Conservation (phyloP, 164 flowering plant genomes). For the Berberis thunbergii region DNA sequence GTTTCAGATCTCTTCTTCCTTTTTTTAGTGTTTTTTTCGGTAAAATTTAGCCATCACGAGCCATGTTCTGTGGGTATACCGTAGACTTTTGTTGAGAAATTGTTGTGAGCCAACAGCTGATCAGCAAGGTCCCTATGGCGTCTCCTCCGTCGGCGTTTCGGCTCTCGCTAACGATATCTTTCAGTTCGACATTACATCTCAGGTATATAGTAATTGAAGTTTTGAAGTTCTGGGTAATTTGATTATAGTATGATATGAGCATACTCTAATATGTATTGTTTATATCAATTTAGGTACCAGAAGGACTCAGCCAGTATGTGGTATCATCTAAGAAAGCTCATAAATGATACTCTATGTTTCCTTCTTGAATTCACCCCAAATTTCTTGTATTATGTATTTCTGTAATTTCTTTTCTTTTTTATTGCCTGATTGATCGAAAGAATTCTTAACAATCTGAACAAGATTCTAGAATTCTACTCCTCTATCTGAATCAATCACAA, state of each 20-base stretch:
- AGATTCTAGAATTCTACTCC: no score
- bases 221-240: background rate
- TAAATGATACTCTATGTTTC: slow-evolving; percentile 77
- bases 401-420: background rate
- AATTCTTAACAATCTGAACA: no score
- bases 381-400: no score
- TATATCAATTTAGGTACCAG: slow-evolving; percentile 53
- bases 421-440: no score
- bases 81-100: slow-evolving; percentile 34
- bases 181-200: slow-evolving; percentile 66
- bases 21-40: no score
- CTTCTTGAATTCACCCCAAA: no score
- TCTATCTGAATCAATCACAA: no score
- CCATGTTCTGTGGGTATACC: background rate
- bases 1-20: no score
- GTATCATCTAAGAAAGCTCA: slow-evolving; percentile 83
- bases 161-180: slow-evolving; percentile 75
- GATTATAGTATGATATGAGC: no score
- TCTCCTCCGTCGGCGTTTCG: slow-evolving; percentile 51
- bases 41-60: no score
- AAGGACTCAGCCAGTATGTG: slow-evolving; percentile 57
- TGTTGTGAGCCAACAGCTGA: slow-evolving; percentile 33
- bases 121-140: slow-evolving; percentile 39
- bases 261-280: background rate
- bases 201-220: slow-evolving; percentile 29